A percentile compares a stretch with the other conserved stretches of the same genome.
phyloP scores from a whole-genome alignment of 306 rosid genomes.

The Begonia peltatifolia region DNA sequence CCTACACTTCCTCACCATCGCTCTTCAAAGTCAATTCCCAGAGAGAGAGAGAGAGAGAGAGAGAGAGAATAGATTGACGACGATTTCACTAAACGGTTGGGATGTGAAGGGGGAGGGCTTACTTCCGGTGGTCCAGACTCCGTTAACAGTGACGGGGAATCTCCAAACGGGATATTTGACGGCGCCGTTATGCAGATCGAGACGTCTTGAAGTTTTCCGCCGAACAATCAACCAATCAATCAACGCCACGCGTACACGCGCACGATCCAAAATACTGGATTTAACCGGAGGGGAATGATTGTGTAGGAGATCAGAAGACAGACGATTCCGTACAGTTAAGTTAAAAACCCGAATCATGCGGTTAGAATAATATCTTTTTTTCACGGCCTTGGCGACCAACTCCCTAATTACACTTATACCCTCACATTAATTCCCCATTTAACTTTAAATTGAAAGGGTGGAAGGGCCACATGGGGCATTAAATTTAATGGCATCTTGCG shows the following conservation, averaged over 20 bases:
- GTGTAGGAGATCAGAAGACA: background rate
- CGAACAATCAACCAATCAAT: slow-evolving; percentile 12
- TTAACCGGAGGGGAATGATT: background rate
- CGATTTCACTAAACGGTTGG: slow-evolving; percentile 25
- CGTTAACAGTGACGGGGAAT: slow-evolving; percentile 59
- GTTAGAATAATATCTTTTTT: slow-evolving; percentile 3
- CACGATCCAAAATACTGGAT: background rate
- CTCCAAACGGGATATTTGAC: too few relatives aligned
- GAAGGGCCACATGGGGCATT: slow-evolving; percentile 2
- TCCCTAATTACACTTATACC: slow-evolving; percentile 18
- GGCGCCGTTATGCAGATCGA: slow-evolving; percentile 72
- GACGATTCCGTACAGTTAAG: background rate
- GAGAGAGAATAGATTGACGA: slow-evolving; percentile 14
- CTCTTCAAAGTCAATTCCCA: background rate
- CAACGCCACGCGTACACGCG: slow-evolving; percentile 20
- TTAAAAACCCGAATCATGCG: slow-evolving; percentile 1
- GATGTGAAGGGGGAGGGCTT: slow-evolving; percentile 41
- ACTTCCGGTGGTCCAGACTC: slow-evolving; percentile 27
- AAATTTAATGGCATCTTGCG: slow-evolving; percentile 1
- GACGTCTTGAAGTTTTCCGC: slow-evolving; percentile 8
- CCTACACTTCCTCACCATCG: slow-evolving; percentile 20
- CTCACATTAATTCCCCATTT: background rate
- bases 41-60: slow-evolving; percentile 18
- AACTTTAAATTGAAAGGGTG: too few relatives aligned
- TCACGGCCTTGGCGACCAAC: slow-evolving; percentile 21